Evolutionary conservation across 2,329 filamentous ascomycete genomes (phyloP), one percentile per base, ranked within the genome.

Genomic region (Didymella keratinophila): DNA sequence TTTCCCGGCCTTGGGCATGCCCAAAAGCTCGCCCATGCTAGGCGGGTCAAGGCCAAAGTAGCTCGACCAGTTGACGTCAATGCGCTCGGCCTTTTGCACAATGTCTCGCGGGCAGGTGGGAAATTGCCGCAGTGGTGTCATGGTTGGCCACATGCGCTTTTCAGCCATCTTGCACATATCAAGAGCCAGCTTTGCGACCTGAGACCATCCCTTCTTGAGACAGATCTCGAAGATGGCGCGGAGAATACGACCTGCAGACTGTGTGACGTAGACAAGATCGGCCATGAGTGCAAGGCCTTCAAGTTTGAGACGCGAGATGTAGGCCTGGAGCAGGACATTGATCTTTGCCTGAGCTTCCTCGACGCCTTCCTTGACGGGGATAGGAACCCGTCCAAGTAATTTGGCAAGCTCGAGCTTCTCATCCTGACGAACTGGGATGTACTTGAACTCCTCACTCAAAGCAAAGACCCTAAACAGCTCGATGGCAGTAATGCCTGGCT

Each of bases 111-210:
- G 88, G 71, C 93, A 97, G n/a, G 59, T 66, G 10, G 73, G 71
- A 73, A 99, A 99, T 72, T 99, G 95, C 52, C 95, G 87, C 30
- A 99, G 83, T 11, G 96, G 95, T 36, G 92, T 92, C 95, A 98
- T 99, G 6, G 94, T 98, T 14, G 94, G 93, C 95, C 95, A 99
- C 96, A 99, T 99, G 48, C 96, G 87, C 83, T 97, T 97, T 81
- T 99, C 95, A 0, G 94, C 95, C 92, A 97, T 98, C 81, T 99
- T 99, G 81, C 96, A 99, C 52, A 99, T 84, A 69, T 97, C 92
- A 41, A 99, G 82, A 0, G 95, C 93, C 62, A 90, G 92, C 80
- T 95, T 97, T 9, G 95, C 92, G 3, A 98, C 95, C 16, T 88
- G 89, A 0, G 95, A 88, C 94, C 94, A 99, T 32, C 94, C 94